Conservation (phyloP, 129 eudicot species). For the Escallonia herrerae region DNA sequence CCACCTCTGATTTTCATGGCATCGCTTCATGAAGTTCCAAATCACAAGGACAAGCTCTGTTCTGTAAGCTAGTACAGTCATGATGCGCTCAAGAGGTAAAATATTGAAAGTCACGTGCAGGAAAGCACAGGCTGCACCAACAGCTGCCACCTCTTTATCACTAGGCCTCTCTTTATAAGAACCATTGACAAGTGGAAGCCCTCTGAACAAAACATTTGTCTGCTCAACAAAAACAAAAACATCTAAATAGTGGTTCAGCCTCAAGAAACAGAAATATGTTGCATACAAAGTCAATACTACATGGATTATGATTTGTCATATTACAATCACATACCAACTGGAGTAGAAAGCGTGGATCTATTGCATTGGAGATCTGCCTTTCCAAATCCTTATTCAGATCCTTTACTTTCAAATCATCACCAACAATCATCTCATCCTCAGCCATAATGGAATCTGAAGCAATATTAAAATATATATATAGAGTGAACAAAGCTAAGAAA, state of each 20-base stretch:
- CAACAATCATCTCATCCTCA: constrained; percentile 77
- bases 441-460: constrained; percentile 35
- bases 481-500: not conserved
- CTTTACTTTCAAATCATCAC: constrained; percentile 34
- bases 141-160: constrained; percentile 59
- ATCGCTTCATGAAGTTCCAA: constrained; percentile 86
- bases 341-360: constrained; percentile 81
- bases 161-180: constrained; percentile 37
- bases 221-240: constrained; percentile 29
- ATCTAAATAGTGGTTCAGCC: not conserved
- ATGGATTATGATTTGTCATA: not conserved
- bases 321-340: constrained; percentile 57
- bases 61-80: constrained; percentile 92
- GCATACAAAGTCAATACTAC: not conserved
- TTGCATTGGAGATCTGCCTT: constrained; percentile 64
- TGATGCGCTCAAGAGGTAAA: constrained; percentile 78
- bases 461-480: not conserved
- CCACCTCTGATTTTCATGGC: constrained; percentile 70
- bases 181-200: constrained; percentile 27
- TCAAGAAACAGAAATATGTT: not conserved
- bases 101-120: constrained; percentile 83
- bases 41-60: constrained; percentile 81
- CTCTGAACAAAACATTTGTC: constrained; percentile 74
- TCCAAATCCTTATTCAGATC: constrained; percentile 59
- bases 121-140: constrained; percentile 86